Conservation (phyloP, 495 filamentous ascomycete species). For the Talaromyces ruber region DNA sequence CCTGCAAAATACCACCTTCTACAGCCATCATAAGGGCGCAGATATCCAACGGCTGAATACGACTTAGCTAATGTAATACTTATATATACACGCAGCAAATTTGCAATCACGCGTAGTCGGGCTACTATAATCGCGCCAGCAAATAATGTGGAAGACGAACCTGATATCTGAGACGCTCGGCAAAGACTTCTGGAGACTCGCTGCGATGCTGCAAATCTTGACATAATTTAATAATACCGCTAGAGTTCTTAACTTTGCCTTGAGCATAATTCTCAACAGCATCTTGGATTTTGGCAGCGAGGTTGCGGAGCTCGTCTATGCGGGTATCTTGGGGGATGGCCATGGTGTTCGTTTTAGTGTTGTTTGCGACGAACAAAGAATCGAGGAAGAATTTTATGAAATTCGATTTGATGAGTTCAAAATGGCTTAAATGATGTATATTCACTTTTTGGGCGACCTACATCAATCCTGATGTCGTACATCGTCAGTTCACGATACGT, state of each 20-base stretch:
- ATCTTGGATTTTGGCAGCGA: not conserved
- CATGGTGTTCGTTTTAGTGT: not conserved
- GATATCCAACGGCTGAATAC: not conserved
- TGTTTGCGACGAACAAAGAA: not conserved
- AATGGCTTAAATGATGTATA: no score
- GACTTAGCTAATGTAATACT: not conserved
- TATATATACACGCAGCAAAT: no score
- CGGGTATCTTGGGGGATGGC: not conserved
- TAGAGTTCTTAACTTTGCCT: not conserved
- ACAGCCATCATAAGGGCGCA: not conserved
- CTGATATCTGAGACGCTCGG: not conserved
- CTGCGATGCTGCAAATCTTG: not conserved
- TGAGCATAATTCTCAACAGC: not conserved
- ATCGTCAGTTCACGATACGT: no score
- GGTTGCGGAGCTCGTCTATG: not conserved
- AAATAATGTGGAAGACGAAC: not conserved
- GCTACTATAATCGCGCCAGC: no score
- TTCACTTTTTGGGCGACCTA: no score
- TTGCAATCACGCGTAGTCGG: no score
- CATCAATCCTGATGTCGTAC: no score
- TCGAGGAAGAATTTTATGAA: not conserved
- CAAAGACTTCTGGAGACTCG: not conserved
- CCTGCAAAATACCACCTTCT: not conserved
- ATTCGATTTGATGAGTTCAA: no score
- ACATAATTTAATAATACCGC: constrained; percentile 5